Evolutionary conservation across 2,329 filamentous ascomycete species (phyloP), one percentile per base, ranked within the genome.

Genomic region (Cladophialophora carrionii): DNA sequence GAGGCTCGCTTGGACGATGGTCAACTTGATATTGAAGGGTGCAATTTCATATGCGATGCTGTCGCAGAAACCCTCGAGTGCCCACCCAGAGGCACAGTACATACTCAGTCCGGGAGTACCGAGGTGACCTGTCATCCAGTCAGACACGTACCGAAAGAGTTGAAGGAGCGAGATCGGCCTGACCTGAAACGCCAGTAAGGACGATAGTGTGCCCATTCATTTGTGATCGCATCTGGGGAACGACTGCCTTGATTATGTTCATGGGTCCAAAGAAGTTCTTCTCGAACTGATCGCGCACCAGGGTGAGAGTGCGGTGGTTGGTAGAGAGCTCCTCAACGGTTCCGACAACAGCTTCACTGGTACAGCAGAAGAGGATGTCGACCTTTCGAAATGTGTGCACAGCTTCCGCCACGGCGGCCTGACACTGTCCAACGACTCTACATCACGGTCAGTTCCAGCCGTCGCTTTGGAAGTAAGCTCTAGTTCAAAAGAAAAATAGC

Each of bases 11-110:
- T 99, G 94, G 52, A 99, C 89, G 71, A 98, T 93, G 48, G 92
- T 97, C 77, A 98, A 87, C 77, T 94, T 96, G 80, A 98, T 88
- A 78, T 97, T 97, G 81, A 98, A 98, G 0, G 95, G 95, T 0
- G 94, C 90, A 69, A 99, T 90, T 78, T 99, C 95, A 78, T 97
- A 99, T 1, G 94, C 93, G 26, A 99, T 84, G 65, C 91, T 87
- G 78, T 98, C 94, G 79, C 93, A 97, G 76, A 95, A 97, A 20
- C 94, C 95, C 78, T 98, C 95, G 41, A 97, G 85, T 1, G 92
- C 95, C 92, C 94, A 97, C 43, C 92, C 93, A 14, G 92, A 90
- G 20, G 94, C 92, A 70, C 92, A 95, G 76, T 96, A 95, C 82
- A 96, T 90, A 62, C 91, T 86, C 79, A 98, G 86, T 2, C 93